Conservation (phyloP, 805 yeast genomes). For the Starmera quercuum region DNA sequence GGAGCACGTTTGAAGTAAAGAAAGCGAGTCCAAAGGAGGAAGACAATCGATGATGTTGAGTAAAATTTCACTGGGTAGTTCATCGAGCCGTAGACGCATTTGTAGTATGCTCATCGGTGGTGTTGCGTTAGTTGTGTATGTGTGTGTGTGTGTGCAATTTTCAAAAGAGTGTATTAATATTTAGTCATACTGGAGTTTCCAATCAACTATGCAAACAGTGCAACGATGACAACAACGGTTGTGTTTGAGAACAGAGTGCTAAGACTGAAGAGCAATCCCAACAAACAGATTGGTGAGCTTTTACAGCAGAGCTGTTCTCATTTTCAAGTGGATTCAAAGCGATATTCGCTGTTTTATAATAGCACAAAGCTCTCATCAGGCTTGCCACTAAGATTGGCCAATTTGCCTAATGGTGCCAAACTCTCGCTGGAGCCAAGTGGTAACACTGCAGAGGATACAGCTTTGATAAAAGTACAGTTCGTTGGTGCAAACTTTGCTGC, state of each 20-base stretch:
- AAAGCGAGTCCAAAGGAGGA: too few relatives aligned
- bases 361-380: conserved; percentile 26
- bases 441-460: conserved; percentile 1
- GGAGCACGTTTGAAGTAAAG: too few relatives aligned
- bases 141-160: too few relatives aligned
- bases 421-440: conserved; percentile 19
- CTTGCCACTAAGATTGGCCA: conserved; percentile 35
- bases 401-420: conserved; percentile 38
- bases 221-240: conserved; percentile 1
- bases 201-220: background rate
- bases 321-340: background rate
- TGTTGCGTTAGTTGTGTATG: too few relatives aligned
- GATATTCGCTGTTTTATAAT: conserved; percentile 19
- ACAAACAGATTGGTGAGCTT: background rate
- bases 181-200: too few relatives aligned
- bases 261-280: background rate
- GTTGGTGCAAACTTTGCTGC: conserved; percentile 18
- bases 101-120: too few relatives aligned
- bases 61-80: background rate
- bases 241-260: background rate
- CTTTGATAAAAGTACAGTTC: conserved; percentile 22
- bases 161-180: too few relatives aligned
- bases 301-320: conserved; percentile 1
- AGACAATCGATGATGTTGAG: too few relatives aligned
- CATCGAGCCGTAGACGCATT: too few relatives aligned